A percentile compares a stretch with the other conserved stretches of the same genome.
phyloP scores from a whole-genome alignment of 2,329 filamentous ascomycete genomes.

The Dothistroma pini region DNA sequence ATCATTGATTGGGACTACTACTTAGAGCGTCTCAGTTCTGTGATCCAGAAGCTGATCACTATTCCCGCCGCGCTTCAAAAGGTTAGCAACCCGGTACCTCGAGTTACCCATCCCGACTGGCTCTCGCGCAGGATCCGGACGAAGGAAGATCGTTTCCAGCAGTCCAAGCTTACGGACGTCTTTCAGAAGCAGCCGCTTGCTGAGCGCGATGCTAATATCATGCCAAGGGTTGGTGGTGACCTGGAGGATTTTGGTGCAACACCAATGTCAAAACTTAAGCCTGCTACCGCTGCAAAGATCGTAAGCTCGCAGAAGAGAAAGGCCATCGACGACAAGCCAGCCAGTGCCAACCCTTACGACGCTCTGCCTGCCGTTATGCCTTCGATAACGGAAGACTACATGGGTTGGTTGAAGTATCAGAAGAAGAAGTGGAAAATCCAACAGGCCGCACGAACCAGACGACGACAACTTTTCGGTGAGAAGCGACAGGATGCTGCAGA shows the following conservation, averaged over 20 bases:
- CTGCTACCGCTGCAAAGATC: constrained; percentile 36
- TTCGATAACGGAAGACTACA: constrained; percentile 78
- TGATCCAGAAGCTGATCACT: constrained; percentile 98
- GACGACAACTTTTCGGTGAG: constrained; percentile 91
- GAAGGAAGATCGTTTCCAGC: constrained; percentile 97
- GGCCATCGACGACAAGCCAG: constrained; percentile 44
- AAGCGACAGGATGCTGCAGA: constrained; percentile 60
- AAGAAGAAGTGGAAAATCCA: constrained; percentile 99
- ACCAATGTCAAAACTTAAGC: constrained; percentile 44
- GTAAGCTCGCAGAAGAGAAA: constrained; percentile 47
- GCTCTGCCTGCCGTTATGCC: constrained; percentile 81
- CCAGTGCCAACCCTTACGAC: constrained; percentile 73
- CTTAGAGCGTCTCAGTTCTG: constrained; percentile 87
- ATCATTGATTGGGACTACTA: constrained; percentile 98
- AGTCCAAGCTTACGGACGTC: constrained; percentile 96
- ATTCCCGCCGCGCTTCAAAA: constrained; percentile 97
- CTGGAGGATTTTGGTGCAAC: constrained; percentile 45
- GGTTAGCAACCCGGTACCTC: constrained; percentile 86
- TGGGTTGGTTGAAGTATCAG: constrained; percentile 84
- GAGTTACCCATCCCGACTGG: constrained; percentile 95
- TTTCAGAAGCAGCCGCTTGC: constrained; percentile 71
- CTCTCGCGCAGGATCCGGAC: constrained; percentile 87
- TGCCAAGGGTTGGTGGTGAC: constrained; percentile 53
- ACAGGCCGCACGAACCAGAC: constrained; percentile 77
- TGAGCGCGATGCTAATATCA: constrained; percentile 64